Percentiles rank a stretch among this genome's conserved stretches.
Evolutionary conservation across 805 yeast species (phyloP).

Genomic region (Hermanozyma aechmeae): DNA sequence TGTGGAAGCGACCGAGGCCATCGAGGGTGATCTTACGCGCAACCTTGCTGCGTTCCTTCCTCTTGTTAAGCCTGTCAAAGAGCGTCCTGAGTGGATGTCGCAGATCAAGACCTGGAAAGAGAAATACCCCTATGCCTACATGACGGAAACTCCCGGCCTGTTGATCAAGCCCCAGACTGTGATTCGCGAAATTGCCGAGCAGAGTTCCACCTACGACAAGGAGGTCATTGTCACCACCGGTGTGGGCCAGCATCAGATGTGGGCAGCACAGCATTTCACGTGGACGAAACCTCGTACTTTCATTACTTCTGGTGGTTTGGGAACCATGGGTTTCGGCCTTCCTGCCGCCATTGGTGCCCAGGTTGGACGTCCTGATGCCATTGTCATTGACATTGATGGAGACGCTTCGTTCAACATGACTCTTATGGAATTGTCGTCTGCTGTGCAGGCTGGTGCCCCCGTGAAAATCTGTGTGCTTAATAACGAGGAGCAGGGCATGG

Average conservation of each 20-base stretch:
- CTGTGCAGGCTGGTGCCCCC: slow-evolving; percentile 89
- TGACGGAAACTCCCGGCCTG: slow-evolving; percentile 70
- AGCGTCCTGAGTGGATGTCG: slow-evolving; percentile 74
- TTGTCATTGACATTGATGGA: slow-evolving; percentile 95
- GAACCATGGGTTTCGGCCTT: slow-evolving; percentile 97
- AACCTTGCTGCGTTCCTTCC: slow-evolving; percentile 72
- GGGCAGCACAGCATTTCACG: slow-evolving; percentile 98
- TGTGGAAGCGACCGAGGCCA: slow-evolving; percentile 90
- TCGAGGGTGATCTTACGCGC: slow-evolving; percentile 89
- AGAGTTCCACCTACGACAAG: slow-evolving; percentile 52
- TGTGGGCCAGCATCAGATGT: slow-evolving; percentile 99
- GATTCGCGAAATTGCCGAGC: slow-evolving; percentile 64
- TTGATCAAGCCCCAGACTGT: slow-evolving; percentile 90
- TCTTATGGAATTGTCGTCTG: slow-evolving; percentile 82
- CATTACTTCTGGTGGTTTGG: slow-evolving; percentile 97
- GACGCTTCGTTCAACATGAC: slow-evolving; percentile 99
- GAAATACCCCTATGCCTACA: slow-evolving; percentile 79
- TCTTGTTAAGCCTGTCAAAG: slow-evolving; percentile 49
- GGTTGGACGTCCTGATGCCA: slow-evolving; percentile 88
- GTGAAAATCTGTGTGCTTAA: slow-evolving; percentile 83
- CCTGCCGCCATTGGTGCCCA: slow-evolving; percentile 99
- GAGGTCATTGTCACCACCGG: slow-evolving; percentile 92
- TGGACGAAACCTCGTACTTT: slow-evolving; percentile 91
- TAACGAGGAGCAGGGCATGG: slow-evolving; percentile 99
- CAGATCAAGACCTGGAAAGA: slow-evolving; percentile 74